Evolutionary conservation across 176 grass and related monocot species (phyloP).

Genomic region (Pontederia paniculata): DNA sequence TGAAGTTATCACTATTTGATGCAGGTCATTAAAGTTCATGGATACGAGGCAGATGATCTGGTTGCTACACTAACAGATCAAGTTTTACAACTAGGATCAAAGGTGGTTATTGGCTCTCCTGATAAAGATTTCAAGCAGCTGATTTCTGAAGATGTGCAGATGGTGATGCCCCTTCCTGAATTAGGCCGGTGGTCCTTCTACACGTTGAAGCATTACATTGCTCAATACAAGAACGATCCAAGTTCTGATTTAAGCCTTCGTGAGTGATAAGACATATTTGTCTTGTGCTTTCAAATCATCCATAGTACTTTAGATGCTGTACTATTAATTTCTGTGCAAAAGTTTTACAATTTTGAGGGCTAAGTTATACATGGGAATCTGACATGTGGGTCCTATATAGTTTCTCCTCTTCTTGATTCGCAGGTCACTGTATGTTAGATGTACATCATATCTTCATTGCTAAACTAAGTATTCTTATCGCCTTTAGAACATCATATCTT

Average conservation of each 20-base stretch:
- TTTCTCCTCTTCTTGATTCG: no score
- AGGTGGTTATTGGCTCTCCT: conserved; percentile 67
- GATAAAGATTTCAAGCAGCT: conserved; percentile 97
- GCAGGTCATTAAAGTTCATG: conserved; percentile 73
- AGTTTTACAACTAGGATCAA: conserved; percentile 46
- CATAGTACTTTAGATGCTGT: no score
- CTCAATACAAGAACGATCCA: conserved; percentile 80
- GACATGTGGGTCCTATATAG: no score
- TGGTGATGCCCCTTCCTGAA: conserved; percentile 78
- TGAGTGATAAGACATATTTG: conserved; percentile 32
- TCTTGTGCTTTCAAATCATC: background rate
- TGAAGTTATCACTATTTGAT: background rate
- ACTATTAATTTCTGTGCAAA: no score
- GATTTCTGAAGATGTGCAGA: conserved; percentile 78
- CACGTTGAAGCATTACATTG: conserved; percentile 68
- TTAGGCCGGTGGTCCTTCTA: conserved; percentile 90
- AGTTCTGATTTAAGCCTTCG: conserved; percentile 86
- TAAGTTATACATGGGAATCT: no score
- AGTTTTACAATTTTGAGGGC: no score
- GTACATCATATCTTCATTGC: no score
- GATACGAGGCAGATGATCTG: conserved; percentile 82
- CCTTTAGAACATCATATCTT: background rate
- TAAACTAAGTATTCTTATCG: no score
- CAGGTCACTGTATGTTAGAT: no score
- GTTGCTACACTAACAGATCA: conserved; percentile 67